Conservation (phyloP, 2,329 filamentous ascomycete species). For the Nemania sp. region DNA sequence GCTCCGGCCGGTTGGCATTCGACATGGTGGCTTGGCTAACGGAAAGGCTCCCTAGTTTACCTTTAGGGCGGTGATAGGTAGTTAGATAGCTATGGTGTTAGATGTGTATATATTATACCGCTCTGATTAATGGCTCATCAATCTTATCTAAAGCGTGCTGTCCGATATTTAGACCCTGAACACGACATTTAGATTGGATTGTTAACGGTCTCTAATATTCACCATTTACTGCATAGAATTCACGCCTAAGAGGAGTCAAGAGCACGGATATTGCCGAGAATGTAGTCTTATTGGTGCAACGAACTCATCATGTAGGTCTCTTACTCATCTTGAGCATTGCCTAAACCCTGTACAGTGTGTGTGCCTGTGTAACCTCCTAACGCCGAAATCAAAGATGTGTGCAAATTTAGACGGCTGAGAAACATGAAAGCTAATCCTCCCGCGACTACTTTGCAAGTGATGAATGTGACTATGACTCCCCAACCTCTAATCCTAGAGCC, state of each 20-base stretch:
- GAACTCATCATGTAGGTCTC: neutral
- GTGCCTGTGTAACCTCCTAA: neutral
- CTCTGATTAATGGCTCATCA: neutral
- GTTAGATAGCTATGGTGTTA: neutral
- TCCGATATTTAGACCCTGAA: neutral
- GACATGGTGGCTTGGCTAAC: conserved; percentile 33
- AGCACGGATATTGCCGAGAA: neutral
- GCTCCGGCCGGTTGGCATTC: conserved; percentile 31
- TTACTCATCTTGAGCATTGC: neutral
- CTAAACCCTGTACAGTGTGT: neutral
- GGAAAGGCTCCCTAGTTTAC: conserved; percentile 19
- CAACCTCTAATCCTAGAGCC: neutral
- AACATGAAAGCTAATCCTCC: neutral
- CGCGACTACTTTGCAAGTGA: conserved; percentile 1
- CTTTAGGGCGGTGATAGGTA: neutral
- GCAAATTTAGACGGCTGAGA: neutral
- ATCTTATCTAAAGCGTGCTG: neutral
- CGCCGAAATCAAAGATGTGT: conserved; percentile 21
- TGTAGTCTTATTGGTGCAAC: neutral
- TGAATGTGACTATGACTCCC: neutral
- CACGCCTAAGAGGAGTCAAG: conserved; percentile 23
- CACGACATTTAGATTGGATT: conserved; percentile 14
- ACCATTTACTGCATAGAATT: conserved; percentile 15
- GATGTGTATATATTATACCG: neutral
- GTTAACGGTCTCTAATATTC: neutral